phyloP scores from a whole-genome alignment of 257 asterid species.

The Solanum okadae region DNA sequence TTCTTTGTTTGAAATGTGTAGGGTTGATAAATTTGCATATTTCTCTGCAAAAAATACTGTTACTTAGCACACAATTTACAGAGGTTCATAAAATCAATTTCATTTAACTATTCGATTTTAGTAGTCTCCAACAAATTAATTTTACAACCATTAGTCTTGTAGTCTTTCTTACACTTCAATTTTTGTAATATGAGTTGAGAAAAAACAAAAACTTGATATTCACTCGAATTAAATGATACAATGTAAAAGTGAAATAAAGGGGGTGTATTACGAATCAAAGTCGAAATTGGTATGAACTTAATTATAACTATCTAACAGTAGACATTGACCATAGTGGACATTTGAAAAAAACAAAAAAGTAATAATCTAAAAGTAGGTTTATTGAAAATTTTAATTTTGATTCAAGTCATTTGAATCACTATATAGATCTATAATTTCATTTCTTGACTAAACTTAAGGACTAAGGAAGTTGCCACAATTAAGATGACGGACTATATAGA shows the following conservation, averaged over 20 bases:
- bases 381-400: neutral
- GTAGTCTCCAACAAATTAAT: neutral
- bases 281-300: neutral
- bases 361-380: neutral
- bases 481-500: neutral
- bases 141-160: neutral
- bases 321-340: neutral
- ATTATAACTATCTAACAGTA: neutral
- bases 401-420: neutral
- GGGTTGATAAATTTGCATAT: neutral
- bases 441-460: neutral
- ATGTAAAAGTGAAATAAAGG: neutral
- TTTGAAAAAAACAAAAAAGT: neutral
- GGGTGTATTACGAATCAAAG: neutral
- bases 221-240: neutral
- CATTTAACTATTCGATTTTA: neutral
- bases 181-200: neutral
- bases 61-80: neutral
- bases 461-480: neutral
- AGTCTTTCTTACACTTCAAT: neutral
- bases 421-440: neutral
- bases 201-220: neutral
- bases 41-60: neutral
- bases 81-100: neutral
- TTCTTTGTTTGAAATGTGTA: neutral